A percentile compares a stretch with the other conserved stretches of the same genome.
These are phyloP conservation scores for Botrytis tulipae DNA, from an alignment of 2,329 filamentous ascomycete genomes.

Conservation along the genomic window DNA sequence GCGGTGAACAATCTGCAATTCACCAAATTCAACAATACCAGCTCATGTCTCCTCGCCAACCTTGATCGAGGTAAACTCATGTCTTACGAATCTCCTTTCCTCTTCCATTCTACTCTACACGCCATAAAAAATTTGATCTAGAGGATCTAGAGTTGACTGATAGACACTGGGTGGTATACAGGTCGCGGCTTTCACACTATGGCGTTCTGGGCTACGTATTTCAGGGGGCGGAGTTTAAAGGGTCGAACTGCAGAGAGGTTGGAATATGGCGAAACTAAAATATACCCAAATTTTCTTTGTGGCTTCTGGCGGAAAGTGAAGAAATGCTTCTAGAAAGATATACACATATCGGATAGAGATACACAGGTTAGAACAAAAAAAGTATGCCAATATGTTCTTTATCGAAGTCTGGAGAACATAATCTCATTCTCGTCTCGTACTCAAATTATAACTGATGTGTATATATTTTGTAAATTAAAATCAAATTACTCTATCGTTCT, in stretches of 20 bases:
- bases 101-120: not conserved
- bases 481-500: not conserved
- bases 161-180: not conserved
- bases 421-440: not conserved
- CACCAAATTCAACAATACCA: constrained; percentile 2
- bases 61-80: not conserved
- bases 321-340: not conserved
- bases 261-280: not conserved
- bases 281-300: not conserved
- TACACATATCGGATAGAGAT: no score
- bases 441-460: not conserved
- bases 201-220: not conserved
- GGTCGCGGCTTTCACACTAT: not conserved
- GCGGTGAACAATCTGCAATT: not conserved
- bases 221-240: not conserved
- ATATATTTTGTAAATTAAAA: not conserved
- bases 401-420: not conserved
- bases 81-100: not conserved
- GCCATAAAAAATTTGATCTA: not conserved
- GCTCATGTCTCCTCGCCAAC: constrained; percentile 4
- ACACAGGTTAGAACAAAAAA: not conserved
- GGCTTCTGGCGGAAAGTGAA: not conserved
- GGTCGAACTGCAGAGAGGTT: not conserved
- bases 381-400: not conserved
- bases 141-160: not conserved